Evolutionary conservation across 2,329 filamentous ascomycete genomes (phyloP), one percentile per base, ranked within the genome.

Genomic region (Ilyonectria destructans): DNA sequence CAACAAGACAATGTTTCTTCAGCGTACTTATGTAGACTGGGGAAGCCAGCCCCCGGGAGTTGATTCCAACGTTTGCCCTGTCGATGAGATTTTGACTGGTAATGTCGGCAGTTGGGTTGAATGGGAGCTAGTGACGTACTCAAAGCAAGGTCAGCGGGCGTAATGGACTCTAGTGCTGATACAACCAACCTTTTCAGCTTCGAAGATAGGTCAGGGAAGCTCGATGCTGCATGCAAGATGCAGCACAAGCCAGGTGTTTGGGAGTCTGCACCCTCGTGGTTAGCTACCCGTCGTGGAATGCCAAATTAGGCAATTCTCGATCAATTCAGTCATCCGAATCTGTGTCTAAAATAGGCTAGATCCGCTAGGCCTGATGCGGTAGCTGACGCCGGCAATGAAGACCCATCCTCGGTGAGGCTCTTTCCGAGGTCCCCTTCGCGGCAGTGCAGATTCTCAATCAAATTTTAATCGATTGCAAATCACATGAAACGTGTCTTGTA

Each of bases 171-270:
- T 26, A 26, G 26, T 26, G 26, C 26, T 26, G 26, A 26, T 26
- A 26, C 26, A 26, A 26, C 26, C 26, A 6, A 26, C 26, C 26
- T 26, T 26, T 26, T 26, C 26, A 6, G 26, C 26, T 26, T 26
- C 26, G 1, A 26, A 26, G 26, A 26, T 26, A 26, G 26, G 26
- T 4, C 26, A 26, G 26, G 5, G 26, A 26, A 26, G 26, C 31
- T 33, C 9, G 31, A 33, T 33, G 31, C 31, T 37, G n/a, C 21
- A 58, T 69, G 65, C 69, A 71, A 17, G 15, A 43, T n/a, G 15
- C 40, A 43, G 15, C 40, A 43, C 40, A 43, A 43, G n/a, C 40
- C 40, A 43, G 4, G 40, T 43, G 40, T 43, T 43, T 43, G 40
- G 31, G 31, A 33, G 8, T 43, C 26, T 7, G 6, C 15, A n/a